Conservation (phyloP, 1,284 basidiomycete species). For the Ustilago sp. region DNA sequence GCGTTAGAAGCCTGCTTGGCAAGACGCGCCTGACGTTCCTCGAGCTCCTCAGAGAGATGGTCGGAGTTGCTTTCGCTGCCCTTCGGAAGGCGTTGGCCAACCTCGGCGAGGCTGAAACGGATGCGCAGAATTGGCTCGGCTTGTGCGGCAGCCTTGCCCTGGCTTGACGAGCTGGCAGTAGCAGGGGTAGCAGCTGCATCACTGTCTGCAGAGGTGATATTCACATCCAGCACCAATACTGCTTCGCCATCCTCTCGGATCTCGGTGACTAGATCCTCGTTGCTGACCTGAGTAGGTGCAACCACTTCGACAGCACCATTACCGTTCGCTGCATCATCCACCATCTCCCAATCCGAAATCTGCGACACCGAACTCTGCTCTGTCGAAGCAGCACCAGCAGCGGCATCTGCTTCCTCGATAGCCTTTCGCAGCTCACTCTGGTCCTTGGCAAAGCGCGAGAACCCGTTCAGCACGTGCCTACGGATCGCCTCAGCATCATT, state of each 20-base stretch:
- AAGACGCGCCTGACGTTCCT: slow-evolving; percentile 43
- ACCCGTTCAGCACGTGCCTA: slow-evolving; percentile 49
- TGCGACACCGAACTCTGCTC: slow-evolving; percentile 12
- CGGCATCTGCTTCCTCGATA: slow-evolving; percentile 15
- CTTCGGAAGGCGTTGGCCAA: slow-evolving; percentile 46
- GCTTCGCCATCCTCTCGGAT: slow-evolving; percentile 52
- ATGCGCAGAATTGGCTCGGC: slow-evolving; percentile 24
- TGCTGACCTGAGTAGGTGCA: slow-evolving; percentile 11
- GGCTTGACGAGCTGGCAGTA: not conserved
- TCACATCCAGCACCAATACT: slow-evolving; percentile 37
- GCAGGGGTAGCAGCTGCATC: not conserved
- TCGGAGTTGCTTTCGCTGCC: slow-evolving; percentile 54
- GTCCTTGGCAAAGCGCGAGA: slow-evolving; percentile 38
- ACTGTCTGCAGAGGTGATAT: not conserved
- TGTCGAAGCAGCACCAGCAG: not conserved
- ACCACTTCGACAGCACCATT: slow-evolving; percentile 34
- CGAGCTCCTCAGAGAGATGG: slow-evolving; percentile 50
- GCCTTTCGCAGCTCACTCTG: slow-evolving; percentile 25
- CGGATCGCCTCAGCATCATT: slow-evolving; percentile 48
- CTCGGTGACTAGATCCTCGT: slow-evolving; percentile 47
- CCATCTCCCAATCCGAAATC: slow-evolving; percentile 53
- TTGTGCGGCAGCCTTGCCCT: slow-evolving; percentile 5
- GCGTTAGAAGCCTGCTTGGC: slow-evolving; percentile 7
- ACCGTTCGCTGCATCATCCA: slow-evolving; percentile 29
- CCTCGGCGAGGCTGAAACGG: slow-evolving; percentile 45